These are phyloP conservation scores for Claviceps cyperi DNA, from an alignment of 2,329 filamentous ascomycete genomes.

Conservation along the genomic window DNA sequence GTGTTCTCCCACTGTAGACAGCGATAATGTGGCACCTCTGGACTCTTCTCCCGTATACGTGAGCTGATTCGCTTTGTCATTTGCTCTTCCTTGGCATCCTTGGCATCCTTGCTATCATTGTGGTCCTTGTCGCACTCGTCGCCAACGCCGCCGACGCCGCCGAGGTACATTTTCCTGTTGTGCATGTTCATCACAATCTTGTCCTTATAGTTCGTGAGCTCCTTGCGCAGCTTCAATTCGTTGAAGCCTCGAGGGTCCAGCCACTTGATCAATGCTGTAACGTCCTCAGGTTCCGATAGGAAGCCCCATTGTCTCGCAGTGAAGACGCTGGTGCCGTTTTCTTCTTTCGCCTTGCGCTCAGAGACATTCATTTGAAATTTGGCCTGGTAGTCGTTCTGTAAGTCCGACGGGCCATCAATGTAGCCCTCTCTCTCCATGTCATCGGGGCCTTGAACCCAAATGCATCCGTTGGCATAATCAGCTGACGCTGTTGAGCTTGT, in stretches of 20 bases:
- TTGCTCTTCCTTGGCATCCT: constrained; percentile 25
- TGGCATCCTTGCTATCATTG: constrained; percentile 19
- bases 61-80: constrained; percentile 28
- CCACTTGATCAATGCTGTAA: constrained; percentile 75
- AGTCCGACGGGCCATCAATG: constrained; percentile 59
- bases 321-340: constrained; percentile 65
- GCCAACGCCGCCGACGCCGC: constrained; percentile 22
- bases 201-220: constrained; percentile 62
- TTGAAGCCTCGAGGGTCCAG: constrained; percentile 76
- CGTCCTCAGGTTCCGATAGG: constrained; percentile 62
- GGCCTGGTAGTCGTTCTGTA: constrained; percentile 60
- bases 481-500: constrained; percentile 77
- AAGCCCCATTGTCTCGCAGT: constrained; percentile 81
- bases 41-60: constrained; percentile 30
- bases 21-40: constrained; percentile 30
- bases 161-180: constrained; percentile 56
- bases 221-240: constrained; percentile 77
- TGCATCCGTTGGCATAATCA: constrained; percentile 80
- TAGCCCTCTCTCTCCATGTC: constrained; percentile 76
- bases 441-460: constrained; percentile 95
- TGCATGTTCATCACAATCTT: constrained; percentile 69
- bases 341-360: constrained; percentile 73
- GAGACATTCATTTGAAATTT: constrained; percentile 71
- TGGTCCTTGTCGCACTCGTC: constrained; percentile 25
- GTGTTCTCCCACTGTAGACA: constrained; percentile 42